phyloP scores from a whole-genome alignment of 495 filamentous ascomycete genomes.

The Aspergillus bertholletiae region DNA sequence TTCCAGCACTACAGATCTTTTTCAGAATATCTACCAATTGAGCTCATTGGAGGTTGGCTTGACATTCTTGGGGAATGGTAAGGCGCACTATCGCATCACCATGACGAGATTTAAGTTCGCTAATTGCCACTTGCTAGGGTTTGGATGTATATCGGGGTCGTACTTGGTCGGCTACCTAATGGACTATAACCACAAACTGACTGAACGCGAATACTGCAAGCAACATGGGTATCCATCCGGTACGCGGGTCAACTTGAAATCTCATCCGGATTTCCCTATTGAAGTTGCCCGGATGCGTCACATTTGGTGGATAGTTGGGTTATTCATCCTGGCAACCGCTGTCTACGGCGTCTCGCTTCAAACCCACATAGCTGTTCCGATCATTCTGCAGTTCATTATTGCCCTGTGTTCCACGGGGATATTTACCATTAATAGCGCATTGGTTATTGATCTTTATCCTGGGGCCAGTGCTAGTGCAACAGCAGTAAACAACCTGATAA shows the following conservation, averaged over 20 bases:
- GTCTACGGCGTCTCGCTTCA: slow-evolving; percentile 25
- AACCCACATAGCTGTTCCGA: slow-evolving; percentile 47
- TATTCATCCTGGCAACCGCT: slow-evolving; percentile 32
- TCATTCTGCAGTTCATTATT: slow-evolving; percentile 55
- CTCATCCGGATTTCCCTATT: slow-evolving; percentile 47
- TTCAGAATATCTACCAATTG: slow-evolving; percentile 30
- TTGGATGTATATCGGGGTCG: slow-evolving; percentile 36
- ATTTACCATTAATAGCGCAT: slow-evolving; percentile 55
- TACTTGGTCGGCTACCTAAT: slow-evolving; percentile 37
- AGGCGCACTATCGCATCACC: background rate
- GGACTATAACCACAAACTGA: slow-evolving; percentile 35
- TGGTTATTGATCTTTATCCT: slow-evolving; percentile 66
- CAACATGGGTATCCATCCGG: slow-evolving; percentile 37
- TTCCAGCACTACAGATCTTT: slow-evolving; percentile 44
- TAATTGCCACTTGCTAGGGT: slow-evolving; percentile 17
- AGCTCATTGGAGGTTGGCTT: slow-evolving; percentile 37
- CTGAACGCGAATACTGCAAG: slow-evolving; percentile 36
- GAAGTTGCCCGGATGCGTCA: slow-evolving; percentile 46
- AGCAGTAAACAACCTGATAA: slow-evolving; percentile 67
- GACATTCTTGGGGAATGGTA: slow-evolving; percentile 40
- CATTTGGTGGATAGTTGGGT: slow-evolving; percentile 38
- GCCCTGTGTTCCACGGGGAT: slow-evolving; percentile 37
- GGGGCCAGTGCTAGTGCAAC: slow-evolving; percentile 60
- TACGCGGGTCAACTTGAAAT: slow-evolving; percentile 36
- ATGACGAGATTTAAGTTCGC: background rate